phyloP scores from a whole-genome alignment of 192 early-diverging fungal genomes.

The Allomyces arbusculus region DNA sequence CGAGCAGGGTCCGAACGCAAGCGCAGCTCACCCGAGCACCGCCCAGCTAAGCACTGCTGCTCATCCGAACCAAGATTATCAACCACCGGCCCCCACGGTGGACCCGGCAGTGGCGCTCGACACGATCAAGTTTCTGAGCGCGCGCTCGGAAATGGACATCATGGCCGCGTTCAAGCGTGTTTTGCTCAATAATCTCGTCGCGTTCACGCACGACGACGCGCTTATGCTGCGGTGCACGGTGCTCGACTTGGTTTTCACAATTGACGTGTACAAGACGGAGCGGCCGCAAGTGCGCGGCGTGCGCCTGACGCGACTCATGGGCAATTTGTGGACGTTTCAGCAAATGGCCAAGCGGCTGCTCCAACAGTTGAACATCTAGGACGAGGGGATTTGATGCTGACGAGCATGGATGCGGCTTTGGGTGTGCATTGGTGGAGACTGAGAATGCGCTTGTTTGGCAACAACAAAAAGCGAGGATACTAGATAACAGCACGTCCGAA shows the following conservation, averaged over 20 bases:
- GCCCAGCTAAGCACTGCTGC: no score
- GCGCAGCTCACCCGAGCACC: no score
- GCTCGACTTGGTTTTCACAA: slow-evolving; percentile 3
- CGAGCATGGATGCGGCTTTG: no score
- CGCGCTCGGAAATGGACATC: slow-evolving; percentile 11
- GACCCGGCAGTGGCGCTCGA: slow-evolving; percentile 19
- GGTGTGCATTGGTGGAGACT: no score
- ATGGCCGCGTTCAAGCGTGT: slow-evolving; percentile 9
- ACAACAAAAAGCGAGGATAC: no score
- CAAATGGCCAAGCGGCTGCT: slow-evolving; percentile 25
- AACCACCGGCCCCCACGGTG: slow-evolving; percentile 10
- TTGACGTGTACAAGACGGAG: slow-evolving; percentile 17
- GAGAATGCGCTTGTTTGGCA: no score
- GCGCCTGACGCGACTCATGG: slow-evolving; percentile 23
- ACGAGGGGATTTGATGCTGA: not conserved
- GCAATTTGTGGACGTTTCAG: slow-evolving; percentile 31
- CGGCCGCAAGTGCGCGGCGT: slow-evolving; percentile 11
- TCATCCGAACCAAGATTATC: no score
- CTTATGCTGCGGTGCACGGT: not conserved
- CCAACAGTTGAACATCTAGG: slow-evolving; percentile 14
- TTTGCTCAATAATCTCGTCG: slow-evolving; percentile 4
- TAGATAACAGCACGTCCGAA: no score
- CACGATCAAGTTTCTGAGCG: slow-evolving; percentile 18
- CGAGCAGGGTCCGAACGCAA: no score
- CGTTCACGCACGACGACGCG: slow-evolving; percentile 4